A percentile compares a stretch with the other conserved stretches of the same genome.
phyloP scores from a whole-genome alignment of 495 filamentous ascomycete species.

The Neurospora sp. region DNA sequence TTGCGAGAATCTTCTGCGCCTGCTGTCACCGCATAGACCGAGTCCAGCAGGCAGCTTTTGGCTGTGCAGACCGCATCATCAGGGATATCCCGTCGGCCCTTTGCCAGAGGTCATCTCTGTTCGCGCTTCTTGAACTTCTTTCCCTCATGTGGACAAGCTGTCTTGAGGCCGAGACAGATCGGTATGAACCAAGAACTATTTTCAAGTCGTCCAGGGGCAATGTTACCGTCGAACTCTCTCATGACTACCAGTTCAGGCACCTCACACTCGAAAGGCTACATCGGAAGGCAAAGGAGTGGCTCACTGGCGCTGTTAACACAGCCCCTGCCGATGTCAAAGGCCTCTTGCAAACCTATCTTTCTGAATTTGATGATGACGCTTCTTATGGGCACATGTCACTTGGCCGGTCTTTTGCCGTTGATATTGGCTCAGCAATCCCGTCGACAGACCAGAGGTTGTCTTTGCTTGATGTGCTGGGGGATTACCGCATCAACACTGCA shows the following conservation, averaged over 20 bases:
- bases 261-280: slow-evolving; percentile 70
- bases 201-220: slow-evolving; percentile 65
- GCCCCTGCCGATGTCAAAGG: slow-evolving; percentile 94
- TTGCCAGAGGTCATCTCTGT: slow-evolving; percentile 80
- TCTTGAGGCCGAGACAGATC: slow-evolving; percentile 84
- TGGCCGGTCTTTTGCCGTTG: slow-evolving; percentile 88
- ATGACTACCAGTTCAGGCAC: slow-evolving; percentile 71
- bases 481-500: slow-evolving; percentile 70
- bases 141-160: slow-evolving; percentile 93
- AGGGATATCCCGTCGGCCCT: slow-evolving; percentile 75
- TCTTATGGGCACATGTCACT: slow-evolving; percentile 82
- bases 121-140: slow-evolving; percentile 82
- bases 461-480: slow-evolving; percentile 61
- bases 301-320: slow-evolving; percentile 65
- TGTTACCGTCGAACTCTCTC: slow-evolving; percentile 79
- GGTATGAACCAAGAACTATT: slow-evolving; percentile 75
- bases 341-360: slow-evolving; percentile 87
- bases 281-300: slow-evolving; percentile 68
- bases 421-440: slow-evolving; percentile 83
- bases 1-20: slow-evolving; percentile 70
- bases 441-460: slow-evolving; percentile 76
- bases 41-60: slow-evolving; percentile 74
- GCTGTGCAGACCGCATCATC: slow-evolving; percentile 77
- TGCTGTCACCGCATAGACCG: slow-evolving; percentile 88
- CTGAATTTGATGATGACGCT: slow-evolving; percentile 81